These are phyloP conservation scores for Xylaria sp. DNA, from an alignment of 495 filamentous ascomycete species.

Conservation along the genomic window DNA sequence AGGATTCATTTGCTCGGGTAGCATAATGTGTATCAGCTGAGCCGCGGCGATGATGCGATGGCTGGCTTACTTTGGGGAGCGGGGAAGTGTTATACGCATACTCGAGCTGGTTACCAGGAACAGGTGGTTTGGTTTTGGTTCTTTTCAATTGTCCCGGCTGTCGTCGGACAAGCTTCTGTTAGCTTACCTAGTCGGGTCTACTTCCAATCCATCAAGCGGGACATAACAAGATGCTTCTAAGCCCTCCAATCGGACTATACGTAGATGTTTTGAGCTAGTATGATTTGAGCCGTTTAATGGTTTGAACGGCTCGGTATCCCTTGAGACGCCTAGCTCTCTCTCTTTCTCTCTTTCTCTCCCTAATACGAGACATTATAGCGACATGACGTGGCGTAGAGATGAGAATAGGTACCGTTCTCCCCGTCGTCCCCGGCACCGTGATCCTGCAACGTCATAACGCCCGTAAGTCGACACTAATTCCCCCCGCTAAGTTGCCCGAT, in stretches of 20 bases:
- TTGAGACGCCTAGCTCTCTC: neutral
- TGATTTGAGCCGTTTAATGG: neutral
- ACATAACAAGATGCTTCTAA: neutral
- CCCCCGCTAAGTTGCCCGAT: neutral
- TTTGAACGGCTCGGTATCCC: neutral
- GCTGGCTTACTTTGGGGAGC: neutral
- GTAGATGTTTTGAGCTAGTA: neutral
- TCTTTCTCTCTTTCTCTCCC: too few species aligned
- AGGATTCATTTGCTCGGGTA: neutral
- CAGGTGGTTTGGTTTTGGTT: neutral
- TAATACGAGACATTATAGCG: conserved; percentile 6
- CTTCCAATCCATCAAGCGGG: neutral
- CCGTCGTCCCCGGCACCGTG: neutral
- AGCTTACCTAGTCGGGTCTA: too few species aligned
- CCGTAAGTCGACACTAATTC: neutral
- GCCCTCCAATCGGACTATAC: neutral
- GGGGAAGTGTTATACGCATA: neutral
- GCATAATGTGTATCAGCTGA: conserved; percentile 18
- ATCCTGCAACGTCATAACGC: conserved; percentile 24
- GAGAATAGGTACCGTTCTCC: neutral
- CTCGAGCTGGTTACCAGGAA: neutral
- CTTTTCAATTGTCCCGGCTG: neutral
- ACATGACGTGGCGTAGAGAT: neutral
- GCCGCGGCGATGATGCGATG: conserved; percentile 16
- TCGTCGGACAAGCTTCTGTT: neutral